Base-by-base conservation (phyloP, 257 asterid genomes). In the Capsicum chinense region DNA sequence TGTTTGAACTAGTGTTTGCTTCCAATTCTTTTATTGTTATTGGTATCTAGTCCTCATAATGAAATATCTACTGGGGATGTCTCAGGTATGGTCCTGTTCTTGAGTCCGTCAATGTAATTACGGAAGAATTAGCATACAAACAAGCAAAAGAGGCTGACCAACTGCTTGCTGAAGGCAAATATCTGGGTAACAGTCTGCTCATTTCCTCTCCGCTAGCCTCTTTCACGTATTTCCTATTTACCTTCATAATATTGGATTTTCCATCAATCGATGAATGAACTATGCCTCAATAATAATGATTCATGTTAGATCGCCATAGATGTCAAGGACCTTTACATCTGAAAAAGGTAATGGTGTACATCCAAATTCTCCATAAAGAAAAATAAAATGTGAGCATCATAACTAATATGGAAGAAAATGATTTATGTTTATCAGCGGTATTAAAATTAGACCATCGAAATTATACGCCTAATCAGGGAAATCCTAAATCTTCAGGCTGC, bases 41-140 rank as follows among this genome's bases (percentile, higher is more conserved):
- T 52, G 64, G 54, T 71, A 52, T 76, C 26, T 39, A 14, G 64
- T 76, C 81, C 81, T 76, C 64, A 26, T 76, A 76, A 76, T 76
- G 81, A 68, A 54, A 17, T 48, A 26, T 54, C 21, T 52, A 4
- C 48, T 26, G 33, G 48, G 81, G 48, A 44, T n/a, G 47, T 44
- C 62, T 14, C 87, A 96, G 99, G 90, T 96, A 92, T 70, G 97
- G 95, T 78, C 99, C 97, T 13, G 85, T 94, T 63, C 98, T 96
- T n/a, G 98, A 94, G 86, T 91, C 97, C 52, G 97, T 96, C 17
- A 83, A 94, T 73, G 92, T 97, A 21, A 83, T 93, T 83, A 97
- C 99, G 17, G 98, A 96, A 89, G 99, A 96, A 84, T 87, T 97
- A 85, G 99, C 99, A n/a, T 90, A 88, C 86, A 69, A 88, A 85